These are phyloP conservation scores for Candolleomyces aberdarensis DNA, from an alignment of 768 basidiomycete species.

Conservation along the genomic window DNA sequence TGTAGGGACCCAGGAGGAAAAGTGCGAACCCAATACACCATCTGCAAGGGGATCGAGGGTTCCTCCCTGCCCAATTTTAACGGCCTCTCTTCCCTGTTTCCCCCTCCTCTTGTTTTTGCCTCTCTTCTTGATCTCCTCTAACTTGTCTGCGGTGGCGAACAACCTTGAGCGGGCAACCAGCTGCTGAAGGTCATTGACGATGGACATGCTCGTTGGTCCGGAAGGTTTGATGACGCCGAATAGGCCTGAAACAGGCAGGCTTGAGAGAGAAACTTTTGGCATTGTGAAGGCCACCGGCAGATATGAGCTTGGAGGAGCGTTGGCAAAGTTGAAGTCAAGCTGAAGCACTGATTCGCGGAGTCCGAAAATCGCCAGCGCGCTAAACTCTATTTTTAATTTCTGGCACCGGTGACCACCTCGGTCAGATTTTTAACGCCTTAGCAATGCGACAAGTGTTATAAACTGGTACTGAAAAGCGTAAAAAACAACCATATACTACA, in stretches of 20 bases:
- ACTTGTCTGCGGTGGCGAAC: slow-evolving; percentile 66
- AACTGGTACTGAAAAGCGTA: too few species aligned
- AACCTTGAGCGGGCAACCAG: slow-evolving; percentile 75
- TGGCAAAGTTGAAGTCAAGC: not conserved
- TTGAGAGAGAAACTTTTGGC: slow-evolving; percentile 58
- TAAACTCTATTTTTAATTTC: too few species aligned
- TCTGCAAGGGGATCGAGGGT: slow-evolving; percentile 96
- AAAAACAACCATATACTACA: too few species aligned
- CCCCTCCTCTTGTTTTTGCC: slow-evolving; percentile 39
- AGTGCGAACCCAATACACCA: slow-evolving; percentile 77
- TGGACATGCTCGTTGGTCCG: slow-evolving; percentile 88
- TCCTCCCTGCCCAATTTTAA: slow-evolving; percentile 92
- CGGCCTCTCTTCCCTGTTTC: slow-evolving; percentile 41
- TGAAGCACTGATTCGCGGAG: not conserved
- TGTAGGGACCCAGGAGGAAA: not conserved
- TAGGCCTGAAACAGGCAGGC: slow-evolving; percentile 70
- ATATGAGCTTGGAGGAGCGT: not conserved
- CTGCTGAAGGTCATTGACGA: slow-evolving; percentile 82
- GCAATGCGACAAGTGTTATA: too few species aligned
- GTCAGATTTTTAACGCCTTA: too few species aligned
- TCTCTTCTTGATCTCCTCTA: slow-evolving; percentile 49
- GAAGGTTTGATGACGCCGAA: slow-evolving; percentile 92
- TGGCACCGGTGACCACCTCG: too few species aligned
- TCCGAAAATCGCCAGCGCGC: not conserved
- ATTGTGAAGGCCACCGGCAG: slow-evolving; percentile 31